Percentiles rank a stretch among this genome's conserved stretches.
Conservation (phyloP, 73 alveolate species). For the Vitrella brassicaformis region DNA sequence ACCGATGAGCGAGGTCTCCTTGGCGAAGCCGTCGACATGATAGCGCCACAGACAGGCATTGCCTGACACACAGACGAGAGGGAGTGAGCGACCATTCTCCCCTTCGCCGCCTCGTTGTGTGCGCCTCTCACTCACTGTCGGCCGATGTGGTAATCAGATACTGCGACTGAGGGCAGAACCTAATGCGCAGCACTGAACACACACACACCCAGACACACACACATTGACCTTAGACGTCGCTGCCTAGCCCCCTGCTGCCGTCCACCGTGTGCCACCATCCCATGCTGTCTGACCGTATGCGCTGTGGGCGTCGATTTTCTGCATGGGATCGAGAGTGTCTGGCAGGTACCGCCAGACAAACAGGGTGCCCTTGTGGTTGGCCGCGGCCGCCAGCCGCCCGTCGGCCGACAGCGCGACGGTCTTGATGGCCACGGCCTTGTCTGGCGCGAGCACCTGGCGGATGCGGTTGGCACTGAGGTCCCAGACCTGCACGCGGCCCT, state of each 20-base stretch:
- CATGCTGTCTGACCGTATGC: not conserved
- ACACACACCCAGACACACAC: too few species aligned
- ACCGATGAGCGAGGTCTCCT: not conserved
- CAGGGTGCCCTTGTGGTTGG: conserved; percentile 59
- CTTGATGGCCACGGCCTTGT: conserved; percentile 59
- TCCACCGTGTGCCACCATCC: too few species aligned
- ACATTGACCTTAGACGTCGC: too few species aligned
- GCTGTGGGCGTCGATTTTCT: conserved; percentile 51
- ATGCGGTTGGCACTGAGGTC: conserved; percentile 58
- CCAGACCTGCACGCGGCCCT: conserved; percentile 69
- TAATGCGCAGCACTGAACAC: too few species aligned
- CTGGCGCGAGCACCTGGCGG: conserved; percentile 46
- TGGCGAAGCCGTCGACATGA: not conserved
- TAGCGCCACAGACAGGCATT: not conserved
- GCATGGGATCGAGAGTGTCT: conserved; percentile 40
- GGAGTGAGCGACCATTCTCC: too few species aligned
- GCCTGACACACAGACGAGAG: too few species aligned
- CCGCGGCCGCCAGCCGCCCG: conserved; percentile 63
- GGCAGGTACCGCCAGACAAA: conserved; percentile 47
- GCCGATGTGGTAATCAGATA: not conserved
- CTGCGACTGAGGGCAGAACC: conserved; percentile 4
- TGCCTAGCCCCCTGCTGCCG: too few species aligned
- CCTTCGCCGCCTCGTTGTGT: too few species aligned
- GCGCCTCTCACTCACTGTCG: too few species aligned
- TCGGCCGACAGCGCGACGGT: conserved; percentile 60